These are phyloP conservation scores for Vanrija sp. DNA, from an alignment of 1,284 basidiomycete species.

Conservation along the genomic window DNA sequence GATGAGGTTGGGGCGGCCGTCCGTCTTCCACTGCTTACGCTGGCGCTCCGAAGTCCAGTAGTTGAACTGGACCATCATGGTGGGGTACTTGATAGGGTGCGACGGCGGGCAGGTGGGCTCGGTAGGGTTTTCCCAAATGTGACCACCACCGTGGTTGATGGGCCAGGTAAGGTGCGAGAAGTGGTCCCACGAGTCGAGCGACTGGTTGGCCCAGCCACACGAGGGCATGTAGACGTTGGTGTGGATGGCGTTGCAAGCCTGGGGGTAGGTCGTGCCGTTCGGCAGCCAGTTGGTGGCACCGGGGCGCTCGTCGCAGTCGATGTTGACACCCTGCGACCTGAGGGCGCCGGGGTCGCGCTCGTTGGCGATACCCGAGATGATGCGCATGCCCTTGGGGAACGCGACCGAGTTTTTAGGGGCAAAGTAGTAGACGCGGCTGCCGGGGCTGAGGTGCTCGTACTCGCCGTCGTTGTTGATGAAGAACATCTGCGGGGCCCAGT, in stretches of 20 bases:
- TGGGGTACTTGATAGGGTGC: slow-evolving; percentile 39
- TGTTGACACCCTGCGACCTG: neutral
- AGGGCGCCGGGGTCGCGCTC: neutral
- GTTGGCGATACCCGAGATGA: slow-evolving; percentile 49
- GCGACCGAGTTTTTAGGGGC: slow-evolving; percentile 16
- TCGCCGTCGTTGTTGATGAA: slow-evolving; percentile 32
- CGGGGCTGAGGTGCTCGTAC: slow-evolving; percentile 19
- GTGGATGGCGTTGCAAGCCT: neutral
- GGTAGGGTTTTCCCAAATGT: too few relatives aligned
- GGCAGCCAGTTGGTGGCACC: neutral
- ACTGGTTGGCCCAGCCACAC: slow-evolving; percentile 49
- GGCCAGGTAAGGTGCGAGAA: slow-evolving; percentile 51
- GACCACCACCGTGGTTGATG: slow-evolving; percentile 15
- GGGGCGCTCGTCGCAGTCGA: neutral
- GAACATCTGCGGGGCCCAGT: slow-evolving; percentile 52
- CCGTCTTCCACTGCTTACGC: neutral
- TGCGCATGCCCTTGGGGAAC: slow-evolving; percentile 50
- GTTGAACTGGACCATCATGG: slow-evolving; percentile 33
- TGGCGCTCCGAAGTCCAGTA: neutral
- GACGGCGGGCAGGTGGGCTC: slow-evolving; percentile 26
- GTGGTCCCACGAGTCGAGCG: slow-evolving; percentile 49
- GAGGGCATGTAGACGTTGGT: slow-evolving; percentile 41
- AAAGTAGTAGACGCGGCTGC: slow-evolving; percentile 40
- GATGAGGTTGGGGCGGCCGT: slow-evolving; percentile 26
- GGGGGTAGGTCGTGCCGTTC: neutral